Evolutionary conservation across 2,329 filamentous ascomycete species (phyloP).

Genomic region (Ceratocystis alfenasii): DNA sequence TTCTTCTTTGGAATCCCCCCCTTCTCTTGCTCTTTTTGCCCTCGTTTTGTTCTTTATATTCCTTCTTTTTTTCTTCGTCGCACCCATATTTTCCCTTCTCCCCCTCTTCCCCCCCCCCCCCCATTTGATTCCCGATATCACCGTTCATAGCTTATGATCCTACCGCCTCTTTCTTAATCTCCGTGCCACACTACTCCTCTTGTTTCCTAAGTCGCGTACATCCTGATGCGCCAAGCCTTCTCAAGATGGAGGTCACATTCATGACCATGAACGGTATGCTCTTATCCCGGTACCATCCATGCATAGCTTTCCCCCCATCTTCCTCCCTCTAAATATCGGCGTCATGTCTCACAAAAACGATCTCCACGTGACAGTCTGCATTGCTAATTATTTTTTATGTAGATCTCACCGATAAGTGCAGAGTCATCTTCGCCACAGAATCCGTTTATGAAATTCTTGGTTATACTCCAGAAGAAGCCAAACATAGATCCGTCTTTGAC

Average conservation of each 20-base stretch:
- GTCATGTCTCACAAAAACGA: neutral
- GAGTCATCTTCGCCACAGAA: conserved; percentile 71
- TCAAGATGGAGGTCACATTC: conserved; percentile 68
- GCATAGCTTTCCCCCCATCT: neutral
- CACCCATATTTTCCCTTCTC: neutral
- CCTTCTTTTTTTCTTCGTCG: neutral
- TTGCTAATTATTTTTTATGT: neutral
- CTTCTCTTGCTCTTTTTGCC: neutral
- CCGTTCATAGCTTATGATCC: conserved; percentile 5
- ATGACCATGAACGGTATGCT: conserved; percentile 71
- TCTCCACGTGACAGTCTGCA: neutral
- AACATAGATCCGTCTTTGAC: conserved; percentile 67
- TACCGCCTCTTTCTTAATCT: conserved; percentile 10
- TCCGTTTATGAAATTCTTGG: conserved; percentile 75
- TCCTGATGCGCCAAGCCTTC: conserved; percentile 9
- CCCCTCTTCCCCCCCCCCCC: neutral
- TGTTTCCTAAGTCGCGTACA: neutral
- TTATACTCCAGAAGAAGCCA: conserved; percentile 63
- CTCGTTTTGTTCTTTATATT: neutral
- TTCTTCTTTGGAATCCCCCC: neutral
- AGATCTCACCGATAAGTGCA: conserved; percentile 66
- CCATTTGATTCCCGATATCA: neutral
- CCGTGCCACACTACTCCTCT: neutral
- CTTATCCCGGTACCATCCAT: neutral
- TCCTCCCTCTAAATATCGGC: neutral